Percentiles rank a stretch among this genome's conserved stretches.
phyloP scores from a whole-genome alignment of 202 grass and related monocot genomes.

The Panicum virgatum region DNA sequence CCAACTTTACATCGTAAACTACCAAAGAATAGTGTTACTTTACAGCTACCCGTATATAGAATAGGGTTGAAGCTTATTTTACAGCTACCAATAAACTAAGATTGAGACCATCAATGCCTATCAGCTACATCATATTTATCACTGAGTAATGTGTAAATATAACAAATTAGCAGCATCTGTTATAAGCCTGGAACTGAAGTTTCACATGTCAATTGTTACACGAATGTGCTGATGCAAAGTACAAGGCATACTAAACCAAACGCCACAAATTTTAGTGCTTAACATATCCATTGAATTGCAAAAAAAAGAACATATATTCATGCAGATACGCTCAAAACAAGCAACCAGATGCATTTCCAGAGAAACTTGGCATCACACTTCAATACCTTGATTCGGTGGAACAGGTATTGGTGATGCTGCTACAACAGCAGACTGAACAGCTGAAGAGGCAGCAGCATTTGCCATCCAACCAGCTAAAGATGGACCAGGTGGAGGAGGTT shows the following conservation, averaged over 20 bases:
- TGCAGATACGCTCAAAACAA: constrained; percentile 27
- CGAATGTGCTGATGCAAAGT: constrained; percentile 14
- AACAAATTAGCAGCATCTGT: not conserved
- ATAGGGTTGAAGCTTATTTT: not conserved
- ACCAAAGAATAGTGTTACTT: not conserved
- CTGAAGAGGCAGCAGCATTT: constrained; percentile 70
- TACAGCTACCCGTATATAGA: not conserved
- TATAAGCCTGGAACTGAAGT: not conserved
- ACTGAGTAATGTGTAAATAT: not conserved
- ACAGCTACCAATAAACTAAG: not conserved
- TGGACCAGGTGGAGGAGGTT: constrained; percentile 65
- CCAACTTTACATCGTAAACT: too few relatives aligned
- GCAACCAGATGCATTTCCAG: not conserved
- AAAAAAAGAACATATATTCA: not conserved
- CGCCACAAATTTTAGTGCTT: constrained; percentile 3
- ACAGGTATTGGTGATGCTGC: constrained; percentile 71
- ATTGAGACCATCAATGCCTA: not conserved
- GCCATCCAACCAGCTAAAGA: constrained; percentile 96
- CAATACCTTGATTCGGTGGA: constrained; percentile 77
- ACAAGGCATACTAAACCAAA: too few relatives aligned
- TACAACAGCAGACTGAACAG: constrained; percentile 83
- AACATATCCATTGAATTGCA: constrained; percentile 6
- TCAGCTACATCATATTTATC: not conserved
- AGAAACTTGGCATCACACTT: constrained; percentile 35
- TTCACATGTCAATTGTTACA: not conserved